Base-by-base conservation (phyloP, 2,329 filamentous ascomycete species). In the Pseudopithomyces chartarum region DNA sequence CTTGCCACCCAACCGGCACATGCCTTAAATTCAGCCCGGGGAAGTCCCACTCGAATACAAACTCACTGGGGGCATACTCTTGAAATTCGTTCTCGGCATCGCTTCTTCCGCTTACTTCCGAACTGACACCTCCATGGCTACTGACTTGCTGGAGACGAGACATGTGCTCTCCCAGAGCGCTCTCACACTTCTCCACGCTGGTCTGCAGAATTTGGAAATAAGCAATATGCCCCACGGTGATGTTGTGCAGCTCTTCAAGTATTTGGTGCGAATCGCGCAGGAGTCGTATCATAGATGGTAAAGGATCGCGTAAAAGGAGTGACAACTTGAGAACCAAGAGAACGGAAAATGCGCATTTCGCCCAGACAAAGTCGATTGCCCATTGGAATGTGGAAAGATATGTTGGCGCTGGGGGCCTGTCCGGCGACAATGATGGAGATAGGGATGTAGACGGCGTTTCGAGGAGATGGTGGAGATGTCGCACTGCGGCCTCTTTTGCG, bases 281-380 rank as follows among this genome's bases (percentile, higher is more conserved):
- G 0, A 82, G 70, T 45, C 76, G 61, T 56, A 77, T 57, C 60
- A 81, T 68, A 17, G 77, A 66, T 42, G 77, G 65, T 20, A 64
- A 73, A 36, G 64, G 66, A 8, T 82, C 79, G 0, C 79, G 79
- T 0, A 85, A 70, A 1, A 85, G 73, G 0, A 81, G 77, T 0
- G 81, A 79, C 3, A 85, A 73, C 55, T 83, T 84, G 2, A 85
- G 76, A 1, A 85, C 76, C 1, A 86, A 73, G 1, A 85, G 70
- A 43, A 85, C 82, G n/a, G 81, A 84, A 58, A 85, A 85, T 0
- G 82, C 82, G 49, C 81, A 82, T 64, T 85, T 85, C 0, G 82
- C 83, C 82, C 83, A 85, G 19, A 85, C 82, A 56, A 85, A 85
- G 53, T 85, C 82, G 78, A 84, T 83, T 0, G 82, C 82, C 60